Base-by-base conservation (phyloP, 116 monocot species). In the Papilionanthe hybrid region DNA sequence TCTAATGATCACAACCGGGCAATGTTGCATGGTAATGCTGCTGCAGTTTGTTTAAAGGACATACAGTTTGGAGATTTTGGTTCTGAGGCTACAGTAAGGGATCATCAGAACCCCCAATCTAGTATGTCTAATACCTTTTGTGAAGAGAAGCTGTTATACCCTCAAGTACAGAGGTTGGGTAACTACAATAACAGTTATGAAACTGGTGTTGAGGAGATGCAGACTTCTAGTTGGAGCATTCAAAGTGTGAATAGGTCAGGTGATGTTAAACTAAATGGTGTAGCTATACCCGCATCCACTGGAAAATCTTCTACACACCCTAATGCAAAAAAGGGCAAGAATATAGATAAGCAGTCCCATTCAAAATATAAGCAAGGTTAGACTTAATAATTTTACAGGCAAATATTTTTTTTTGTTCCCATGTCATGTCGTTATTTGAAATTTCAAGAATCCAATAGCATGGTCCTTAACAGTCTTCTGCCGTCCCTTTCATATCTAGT, bases 11-110 rank as follows among this genome's bases (percentile, higher is more conserved):
- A 11, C 58, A 83, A 49, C 68, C 77, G 82, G 41, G 60, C 28
- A 47, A 75, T 28, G 72, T 75, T 81, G 45, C 81, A 41, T 69
- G 65, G 42, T 50, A 72, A 78, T 79, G 80, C 13, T 18, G 72
- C 85, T 77, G 77, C 79, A 63, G 23, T 81, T 80, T 43, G 60
- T 79, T 76, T 82, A 37, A 81, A 88, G 77, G 86, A 82, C 27
- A 90, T 92, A 69, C 81, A 82, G 57, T 89, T 94, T 74, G 91
- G 91, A 80, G 87, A 92, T 84, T 86, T 94, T 65, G 82, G 68
- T 76, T 63, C 85, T 77, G 79, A 88, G 80, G 75, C 12, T 50
- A 28, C 42, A 17, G 68, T 77, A 43, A 79, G 50, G 47, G 58
- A 29, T 56, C 25, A 67, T 77, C 76, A 81, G 5, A 78, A 57